phyloP scores from a whole-genome alignment of 1,284 basidiomycete species.

The Singerocomus inundabilis region DNA sequence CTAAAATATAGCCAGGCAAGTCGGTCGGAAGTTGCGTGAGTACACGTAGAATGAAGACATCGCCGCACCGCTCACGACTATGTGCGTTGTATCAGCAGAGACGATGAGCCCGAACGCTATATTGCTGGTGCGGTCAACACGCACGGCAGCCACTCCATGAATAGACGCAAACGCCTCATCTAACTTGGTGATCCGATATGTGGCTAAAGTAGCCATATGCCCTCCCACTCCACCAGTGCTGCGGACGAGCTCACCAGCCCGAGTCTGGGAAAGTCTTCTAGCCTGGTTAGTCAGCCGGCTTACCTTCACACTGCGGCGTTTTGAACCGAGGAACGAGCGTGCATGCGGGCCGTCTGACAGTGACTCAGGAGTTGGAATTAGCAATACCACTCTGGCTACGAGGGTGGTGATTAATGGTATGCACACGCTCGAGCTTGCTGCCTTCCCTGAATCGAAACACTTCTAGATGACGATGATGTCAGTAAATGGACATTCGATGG shows the following conservation, averaged over 20 bases:
- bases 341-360: slow-evolving; percentile 42
- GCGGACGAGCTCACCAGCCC: slow-evolving; percentile 58
- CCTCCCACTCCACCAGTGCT: slow-evolving; percentile 49
- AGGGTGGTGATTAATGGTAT: neutral
- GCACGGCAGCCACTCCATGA: slow-evolving; percentile 5
- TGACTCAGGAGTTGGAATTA: slow-evolving; percentile 76
- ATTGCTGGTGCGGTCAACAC: slow-evolving; percentile 40
- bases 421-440: slow-evolving; percentile 62
- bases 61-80: slow-evolving; percentile 34
- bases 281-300: slow-evolving; percentile 4
- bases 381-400: slow-evolving; percentile 50
- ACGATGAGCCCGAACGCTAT: slow-evolving; percentile 81
- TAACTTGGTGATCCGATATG: slow-evolving; percentile 65
- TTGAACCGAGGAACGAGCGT: slow-evolving; percentile 25
- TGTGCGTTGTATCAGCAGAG: slow-evolving; percentile 53
- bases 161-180: slow-evolving; percentile 48
- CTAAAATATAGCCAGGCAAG: slow-evolving; percentile 25
- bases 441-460: slow-evolving; percentile 50
- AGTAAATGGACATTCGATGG: slow-evolving; percentile 11
- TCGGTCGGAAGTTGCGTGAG: slow-evolving; percentile 4
- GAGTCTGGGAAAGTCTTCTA: neutral
- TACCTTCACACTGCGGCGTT: slow-evolving; percentile 19
- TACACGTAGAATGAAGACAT: slow-evolving; percentile 56
- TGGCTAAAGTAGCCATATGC: slow-evolving; percentile 72
- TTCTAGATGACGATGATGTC: slow-evolving; percentile 11